Base-by-base conservation (phyloP, 495 filamentous ascomycete genomes). In the Usnea hakonensis region DNA sequence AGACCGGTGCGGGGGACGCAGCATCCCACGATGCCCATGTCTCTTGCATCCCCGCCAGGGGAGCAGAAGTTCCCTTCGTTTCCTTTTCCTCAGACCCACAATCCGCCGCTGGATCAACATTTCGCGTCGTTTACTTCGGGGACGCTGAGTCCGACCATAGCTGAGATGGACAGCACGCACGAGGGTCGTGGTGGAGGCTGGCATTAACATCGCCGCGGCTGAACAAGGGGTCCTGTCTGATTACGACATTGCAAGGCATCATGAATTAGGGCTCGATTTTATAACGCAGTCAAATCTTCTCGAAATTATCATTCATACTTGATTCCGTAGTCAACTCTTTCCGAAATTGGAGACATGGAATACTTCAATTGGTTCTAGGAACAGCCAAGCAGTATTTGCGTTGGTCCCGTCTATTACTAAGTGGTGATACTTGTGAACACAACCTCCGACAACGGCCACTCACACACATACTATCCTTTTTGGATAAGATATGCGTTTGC, bases 141-240 rank as follows among this genome's bases (percentile, higher is more conserved):
- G 17, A 41, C 38, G 16, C 38, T 41, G 38, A 33, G 35, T 21
- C 10, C 11, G 56, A 30, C 30, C 16, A 21, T 58, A 2, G 56
- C 37, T 38, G 56, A 58, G 40, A 58, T 58, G 56, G 56, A 58
- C 35, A 35, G 55, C 28, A 43, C 33, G 23, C 55, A 30, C 10
- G 19, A 26, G n/a, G 61, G 38, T 5, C 38, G 2, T 41, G 38
- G 38, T 2, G 38, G 14, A 41, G 38, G 38, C 38, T 41, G 38
- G 38, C 38, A 19, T 41, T 41, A 17, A 41, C n/a, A 38, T 38
- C 2, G 14, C 10, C 14, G 36, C 36, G 36, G 36, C 36, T 38
- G 10, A n/a, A n/a, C 38, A 41, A 5, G 19, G 14, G 38, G 38
- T 41, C 5, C 19, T 3, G 2, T 41, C 19, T 41, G 16, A 17